These are phyloP conservation scores for Hortaea werneckii DNA, from an alignment of 2,329 filamentous ascomycete species.

Conservation along the genomic window DNA sequence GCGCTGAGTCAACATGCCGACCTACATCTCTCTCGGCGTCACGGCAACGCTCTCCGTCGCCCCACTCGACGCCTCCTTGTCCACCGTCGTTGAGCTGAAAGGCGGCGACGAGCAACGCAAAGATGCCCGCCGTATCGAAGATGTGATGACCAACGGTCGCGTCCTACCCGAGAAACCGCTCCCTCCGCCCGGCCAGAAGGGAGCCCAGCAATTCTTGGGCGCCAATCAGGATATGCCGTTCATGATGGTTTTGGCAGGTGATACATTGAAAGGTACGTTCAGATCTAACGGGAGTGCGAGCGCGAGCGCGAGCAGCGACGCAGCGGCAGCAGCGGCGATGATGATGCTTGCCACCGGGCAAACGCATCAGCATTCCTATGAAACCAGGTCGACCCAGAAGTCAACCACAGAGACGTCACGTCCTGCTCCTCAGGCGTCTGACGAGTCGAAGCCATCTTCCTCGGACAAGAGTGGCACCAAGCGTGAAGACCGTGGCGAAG, in stretches of 20 bases:
- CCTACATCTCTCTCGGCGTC: conserved; percentile 19
- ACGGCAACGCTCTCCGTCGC: conserved; percentile 15
- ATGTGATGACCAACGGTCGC: conserved; percentile 7
- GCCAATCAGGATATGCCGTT: conserved; percentile 21
- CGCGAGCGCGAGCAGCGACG: too few relatives aligned
- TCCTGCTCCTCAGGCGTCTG: too few relatives aligned
- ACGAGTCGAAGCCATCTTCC: too few relatives aligned
- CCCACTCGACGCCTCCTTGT: conserved; percentile 13
- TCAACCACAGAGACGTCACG: too few relatives aligned
- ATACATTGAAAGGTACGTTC: background rate
- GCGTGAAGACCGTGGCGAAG: too few relatives aligned
- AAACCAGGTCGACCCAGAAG: too few relatives aligned
- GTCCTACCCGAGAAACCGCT: conserved; percentile 15
- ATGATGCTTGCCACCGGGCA: too few relatives aligned
- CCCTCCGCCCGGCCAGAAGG: conserved; percentile 7
- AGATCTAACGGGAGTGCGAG: too few relatives aligned
- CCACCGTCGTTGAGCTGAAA: conserved; percentile 10
- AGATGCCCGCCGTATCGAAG: conserved; percentile 12
- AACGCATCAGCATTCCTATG: too few relatives aligned
- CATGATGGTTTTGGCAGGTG: conserved; percentile 22
- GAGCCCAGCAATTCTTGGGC: conserved; percentile 23
- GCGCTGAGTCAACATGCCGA: conserved; percentile 16
- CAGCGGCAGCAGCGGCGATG: too few relatives aligned
- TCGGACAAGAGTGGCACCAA: too few relatives aligned
- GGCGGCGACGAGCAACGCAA: conserved; percentile 7